Percentiles rank a stretch among this genome's conserved stretches.
phyloP scores from a whole-genome alignment of 208 protist species.

The Trypanosoma cruzi region DNA sequence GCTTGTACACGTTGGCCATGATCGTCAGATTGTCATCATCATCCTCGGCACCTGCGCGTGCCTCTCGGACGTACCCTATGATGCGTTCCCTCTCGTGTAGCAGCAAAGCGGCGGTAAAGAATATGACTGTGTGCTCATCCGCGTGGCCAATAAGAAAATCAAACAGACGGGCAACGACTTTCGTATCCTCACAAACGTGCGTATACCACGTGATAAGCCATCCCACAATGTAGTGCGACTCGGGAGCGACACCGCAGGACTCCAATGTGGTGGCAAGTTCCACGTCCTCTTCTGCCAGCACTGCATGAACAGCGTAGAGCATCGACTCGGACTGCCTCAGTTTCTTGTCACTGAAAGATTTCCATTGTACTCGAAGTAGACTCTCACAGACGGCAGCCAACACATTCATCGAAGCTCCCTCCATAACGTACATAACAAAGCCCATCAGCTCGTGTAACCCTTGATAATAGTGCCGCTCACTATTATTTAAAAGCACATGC shows the following conservation, averaged over 20 bases:
- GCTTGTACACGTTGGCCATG: constrained; percentile 75
- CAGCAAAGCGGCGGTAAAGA: constrained; percentile 76
- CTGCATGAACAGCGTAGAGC: constrained; percentile 74
- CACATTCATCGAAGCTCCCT: constrained; percentile 38
- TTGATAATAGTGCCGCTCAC: constrained; percentile 80
- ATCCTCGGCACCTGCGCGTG: constrained; percentile 29
- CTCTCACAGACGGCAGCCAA: constrained; percentile 60
- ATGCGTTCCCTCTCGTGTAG: constrained; percentile 56
- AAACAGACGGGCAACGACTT: constrained; percentile 62
- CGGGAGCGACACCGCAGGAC: constrained; percentile 65
- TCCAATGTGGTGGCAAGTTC: constrained; percentile 64
- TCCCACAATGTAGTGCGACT: constrained; percentile 86
- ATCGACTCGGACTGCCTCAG: constrained; percentile 70
- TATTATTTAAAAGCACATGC: constrained; percentile 55
- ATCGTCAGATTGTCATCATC: constrained; percentile 45
- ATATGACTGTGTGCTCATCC: constrained; percentile 62
- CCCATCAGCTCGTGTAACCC: constrained; percentile 88
- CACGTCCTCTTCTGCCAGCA: constrained; percentile 60
- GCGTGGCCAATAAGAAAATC: constrained; percentile 62
- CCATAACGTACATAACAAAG: constrained; percentile 76
- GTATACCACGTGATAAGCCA: constrained; percentile 92
- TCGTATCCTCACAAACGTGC: constrained; percentile 49
- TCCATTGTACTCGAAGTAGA: constrained; percentile 64
- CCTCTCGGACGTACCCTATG: constrained; percentile 44
- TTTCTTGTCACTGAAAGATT: constrained; percentile 49